phyloP scores from a whole-genome alignment of 164 flowering plant genomes.

The Vitis amurensis region DNA sequence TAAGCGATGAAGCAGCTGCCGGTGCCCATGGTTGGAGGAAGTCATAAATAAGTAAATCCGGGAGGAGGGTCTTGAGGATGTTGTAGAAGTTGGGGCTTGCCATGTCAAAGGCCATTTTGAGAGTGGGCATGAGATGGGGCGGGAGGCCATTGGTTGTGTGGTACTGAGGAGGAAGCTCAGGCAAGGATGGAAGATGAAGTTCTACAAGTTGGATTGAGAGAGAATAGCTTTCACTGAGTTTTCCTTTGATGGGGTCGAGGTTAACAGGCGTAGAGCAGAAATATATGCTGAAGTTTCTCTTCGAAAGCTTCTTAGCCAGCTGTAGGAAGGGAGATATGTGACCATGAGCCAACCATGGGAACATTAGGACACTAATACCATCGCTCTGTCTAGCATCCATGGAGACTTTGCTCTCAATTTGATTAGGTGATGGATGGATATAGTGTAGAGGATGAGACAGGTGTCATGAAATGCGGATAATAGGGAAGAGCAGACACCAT shows the following conservation, averaged over 20 bases:
- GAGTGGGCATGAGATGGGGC: conserved; percentile 26
- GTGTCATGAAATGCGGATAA: no score
- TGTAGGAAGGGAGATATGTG: no score
- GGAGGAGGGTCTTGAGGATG: conserved; percentile 12
- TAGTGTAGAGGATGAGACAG: no score
- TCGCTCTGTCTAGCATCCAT: no score
- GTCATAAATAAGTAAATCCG: conserved; percentile 26
- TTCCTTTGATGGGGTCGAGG: conserved; percentile 28
- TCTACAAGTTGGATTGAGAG: conserved; percentile 29
- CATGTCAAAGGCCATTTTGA: conserved; percentile 21
- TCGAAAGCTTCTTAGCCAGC: neutral
- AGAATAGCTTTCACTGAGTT: conserved; percentile 3
- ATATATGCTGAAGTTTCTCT: conserved; percentile 26
- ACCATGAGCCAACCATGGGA: no score
- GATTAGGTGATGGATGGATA: no score
- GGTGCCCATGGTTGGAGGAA: conserved; percentile 32
- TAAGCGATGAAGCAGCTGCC: neutral
- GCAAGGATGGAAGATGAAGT: conserved; percentile 30
- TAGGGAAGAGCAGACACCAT: no score
- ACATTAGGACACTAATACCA: no score
- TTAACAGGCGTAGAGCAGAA: conserved; percentile 49
- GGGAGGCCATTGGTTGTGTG: conserved; percentile 38
- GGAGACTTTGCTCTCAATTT: no score
- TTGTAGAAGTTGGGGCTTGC: conserved; percentile 7
- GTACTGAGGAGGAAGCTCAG: conserved; percentile 39